Conservation (phyloP, 1,284 basidiomycete species). For the Serendipita sp. region DNA sequence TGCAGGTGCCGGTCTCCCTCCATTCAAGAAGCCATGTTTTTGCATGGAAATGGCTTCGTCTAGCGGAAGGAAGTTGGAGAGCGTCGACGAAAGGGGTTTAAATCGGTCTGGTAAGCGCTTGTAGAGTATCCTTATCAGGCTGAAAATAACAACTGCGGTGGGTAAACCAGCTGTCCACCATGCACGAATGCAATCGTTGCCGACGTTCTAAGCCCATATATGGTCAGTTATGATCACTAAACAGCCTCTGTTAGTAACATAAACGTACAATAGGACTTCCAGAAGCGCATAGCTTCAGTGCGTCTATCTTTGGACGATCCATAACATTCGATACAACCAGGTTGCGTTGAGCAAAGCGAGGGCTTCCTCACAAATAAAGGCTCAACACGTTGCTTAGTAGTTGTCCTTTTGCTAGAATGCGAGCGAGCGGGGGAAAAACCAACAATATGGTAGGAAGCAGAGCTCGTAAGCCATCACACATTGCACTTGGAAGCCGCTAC, state of each 20-base stretch:
- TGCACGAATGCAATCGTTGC: constrained; percentile 1
- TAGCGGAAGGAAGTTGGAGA: not conserved
- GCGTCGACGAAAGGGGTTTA: not conserved
- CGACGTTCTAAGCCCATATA: not conserved
- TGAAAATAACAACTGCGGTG: not conserved
- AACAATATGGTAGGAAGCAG: too few species aligned
- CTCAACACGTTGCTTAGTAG: too few species aligned
- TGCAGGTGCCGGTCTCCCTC: not conserved
- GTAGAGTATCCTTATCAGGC: not conserved
- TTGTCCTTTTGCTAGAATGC: too few species aligned
- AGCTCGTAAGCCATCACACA: too few species aligned
- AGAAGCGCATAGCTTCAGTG: not conserved
- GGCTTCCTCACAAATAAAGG: too few species aligned
- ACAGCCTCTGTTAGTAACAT: not conserved
- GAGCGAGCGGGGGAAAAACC: too few species aligned
- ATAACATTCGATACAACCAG: too few species aligned
- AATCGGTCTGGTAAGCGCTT: not conserved
- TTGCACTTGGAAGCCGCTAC: too few species aligned
- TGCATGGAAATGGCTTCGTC: not conserved
- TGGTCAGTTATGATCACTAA: not conserved
- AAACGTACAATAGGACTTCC: not conserved
- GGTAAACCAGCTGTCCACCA: not conserved
- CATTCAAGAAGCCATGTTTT: not conserved
- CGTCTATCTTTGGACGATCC: too few species aligned
- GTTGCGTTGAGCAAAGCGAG: too few species aligned